These are phyloP conservation scores for Elymus sibiricus DNA, from an alignment of 176 grass and related monocot species.

Conservation along the genomic window DNA sequence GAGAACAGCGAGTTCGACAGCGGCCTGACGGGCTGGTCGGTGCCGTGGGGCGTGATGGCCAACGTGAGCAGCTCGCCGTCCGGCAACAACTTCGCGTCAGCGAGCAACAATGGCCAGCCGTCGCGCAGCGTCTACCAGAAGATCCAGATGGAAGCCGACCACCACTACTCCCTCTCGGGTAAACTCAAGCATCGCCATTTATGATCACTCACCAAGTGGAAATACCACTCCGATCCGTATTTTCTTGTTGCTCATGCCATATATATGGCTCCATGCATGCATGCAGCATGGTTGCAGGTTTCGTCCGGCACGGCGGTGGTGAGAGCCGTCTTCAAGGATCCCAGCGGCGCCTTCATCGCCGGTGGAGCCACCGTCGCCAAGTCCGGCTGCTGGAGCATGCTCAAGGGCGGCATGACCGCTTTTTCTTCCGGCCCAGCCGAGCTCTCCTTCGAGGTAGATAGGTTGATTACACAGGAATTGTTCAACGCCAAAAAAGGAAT, in stretches of 20 bases:
- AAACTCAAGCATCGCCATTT: neutral
- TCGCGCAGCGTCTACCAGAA: conserved; percentile 62
- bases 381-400: conserved; percentile 78
- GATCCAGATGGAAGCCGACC: conserved; percentile 42
- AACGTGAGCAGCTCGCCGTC: conserved; percentile 26
- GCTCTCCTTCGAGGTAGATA: conserved; percentile 63
- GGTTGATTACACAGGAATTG: neutral
- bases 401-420: conserved; percentile 80
- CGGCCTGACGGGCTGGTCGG: conserved; percentile 52
- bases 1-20: conserved; percentile 67
- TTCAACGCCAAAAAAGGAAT: too few species aligned
- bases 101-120: neutral
- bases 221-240: too few species aligned
- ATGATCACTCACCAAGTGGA: neutral
- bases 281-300: conserved; percentile 63
- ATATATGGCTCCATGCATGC: neutral
- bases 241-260: neutral
- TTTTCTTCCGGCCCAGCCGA: conserved; percentile 42
- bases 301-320: conserved; percentile 38
- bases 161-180: conserved; percentile 68
- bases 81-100: conserved; percentile 1
- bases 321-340: conserved; percentile 41
- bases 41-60: conserved; percentile 30
- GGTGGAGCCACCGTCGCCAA: conserved; percentile 35
- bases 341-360: conserved; percentile 12